Percentiles rank a stretch among this genome's conserved stretches.
Evolutionary conservation across 2,329 filamentous ascomycete species (phyloP).

Genomic region (Albifimbria verrucaria): DNA sequence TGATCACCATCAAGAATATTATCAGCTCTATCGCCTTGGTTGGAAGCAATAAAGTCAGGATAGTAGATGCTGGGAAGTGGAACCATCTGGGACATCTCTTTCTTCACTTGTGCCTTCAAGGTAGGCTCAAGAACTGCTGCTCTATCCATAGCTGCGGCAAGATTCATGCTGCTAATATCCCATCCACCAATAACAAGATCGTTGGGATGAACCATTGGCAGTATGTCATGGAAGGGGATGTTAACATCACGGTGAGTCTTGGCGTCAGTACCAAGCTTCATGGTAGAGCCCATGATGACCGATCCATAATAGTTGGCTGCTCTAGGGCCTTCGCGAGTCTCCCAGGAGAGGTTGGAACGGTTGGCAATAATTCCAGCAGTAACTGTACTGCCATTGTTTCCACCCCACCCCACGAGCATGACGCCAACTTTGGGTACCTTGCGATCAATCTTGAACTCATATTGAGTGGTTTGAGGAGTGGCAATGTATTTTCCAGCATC

Average conservation of each 20-base stretch:
- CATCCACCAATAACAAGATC: conserved; percentile 93
- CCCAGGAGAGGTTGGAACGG: conserved; percentile 80
- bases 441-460: conserved; percentile 97
- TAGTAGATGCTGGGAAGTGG: conserved; percentile 97
- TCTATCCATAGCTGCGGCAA: conserved; percentile 91
- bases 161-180: conserved; percentile 91
- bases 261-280: conserved; percentile 89
- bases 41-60: conserved; percentile 97
- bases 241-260: conserved; percentile 87
- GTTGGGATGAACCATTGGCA: conserved; percentile 97
- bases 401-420: conserved; percentile 97
- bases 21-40: conserved; percentile 95
- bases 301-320: conserved; percentile 98
- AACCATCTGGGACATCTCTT: conserved; percentile 87
- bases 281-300: conserved; percentile 92
- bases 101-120: conserved; percentile 82
- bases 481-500: conserved; percentile 76
- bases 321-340: conserved; percentile 84
- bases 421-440: conserved; percentile 89
- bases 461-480: conserved; percentile 83
- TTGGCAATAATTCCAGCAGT: conserved; percentile 98
- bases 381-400: conserved; percentile 97
- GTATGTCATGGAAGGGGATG: conserved; percentile 88
- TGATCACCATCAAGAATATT: conserved; percentile 82
- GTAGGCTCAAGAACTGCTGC: conserved; percentile 91